Conservation (phyloP, 78 protist species). For the Dictyostelium citrinum region DNA sequence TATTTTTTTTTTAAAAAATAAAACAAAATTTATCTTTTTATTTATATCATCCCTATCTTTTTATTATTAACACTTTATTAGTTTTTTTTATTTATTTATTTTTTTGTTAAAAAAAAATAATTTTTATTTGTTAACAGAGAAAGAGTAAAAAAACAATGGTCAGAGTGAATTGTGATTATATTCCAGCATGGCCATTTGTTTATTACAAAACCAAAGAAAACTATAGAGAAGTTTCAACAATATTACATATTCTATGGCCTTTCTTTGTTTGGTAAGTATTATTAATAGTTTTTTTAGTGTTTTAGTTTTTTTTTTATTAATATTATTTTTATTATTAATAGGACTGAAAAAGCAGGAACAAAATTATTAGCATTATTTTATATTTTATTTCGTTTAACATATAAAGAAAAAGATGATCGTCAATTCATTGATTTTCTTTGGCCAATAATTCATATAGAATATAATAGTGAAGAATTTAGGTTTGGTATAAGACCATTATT, state of each 20-base stretch:
- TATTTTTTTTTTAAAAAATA: not conserved
- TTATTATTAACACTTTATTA: not conserved
- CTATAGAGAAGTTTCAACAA: not conserved
- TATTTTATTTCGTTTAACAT: constrained; percentile 46
- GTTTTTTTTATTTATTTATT: not conserved
- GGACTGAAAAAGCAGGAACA: constrained; percentile 35
- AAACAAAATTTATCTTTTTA: too few relatives aligned
- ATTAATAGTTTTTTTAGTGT: not conserved
- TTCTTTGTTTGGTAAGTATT: constrained; percentile 42
- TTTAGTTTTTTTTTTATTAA: not conserved
- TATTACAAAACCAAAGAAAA: constrained; percentile 14
- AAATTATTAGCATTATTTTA: constrained; percentile 60
- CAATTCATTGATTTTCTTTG: constrained; percentile 55
- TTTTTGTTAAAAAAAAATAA: not conserved
- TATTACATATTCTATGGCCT: constrained; percentile 56
- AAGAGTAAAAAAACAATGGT: not conserved
- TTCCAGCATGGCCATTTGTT: constrained; percentile 60
- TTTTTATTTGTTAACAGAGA: too few relatives aligned
- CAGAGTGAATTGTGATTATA: constrained; percentile 31
- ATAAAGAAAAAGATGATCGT: constrained; percentile 6
- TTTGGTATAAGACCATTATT: constrained; percentile 70
- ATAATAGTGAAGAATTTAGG: constrained; percentile 14
- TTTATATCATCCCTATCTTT: too few relatives aligned
- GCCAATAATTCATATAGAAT: constrained; percentile 72
- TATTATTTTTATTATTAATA: not conserved